phyloP scores from a whole-genome alignment of 495 filamentous ascomycete genomes.

The Pseudevernia furfuracea region DNA sequence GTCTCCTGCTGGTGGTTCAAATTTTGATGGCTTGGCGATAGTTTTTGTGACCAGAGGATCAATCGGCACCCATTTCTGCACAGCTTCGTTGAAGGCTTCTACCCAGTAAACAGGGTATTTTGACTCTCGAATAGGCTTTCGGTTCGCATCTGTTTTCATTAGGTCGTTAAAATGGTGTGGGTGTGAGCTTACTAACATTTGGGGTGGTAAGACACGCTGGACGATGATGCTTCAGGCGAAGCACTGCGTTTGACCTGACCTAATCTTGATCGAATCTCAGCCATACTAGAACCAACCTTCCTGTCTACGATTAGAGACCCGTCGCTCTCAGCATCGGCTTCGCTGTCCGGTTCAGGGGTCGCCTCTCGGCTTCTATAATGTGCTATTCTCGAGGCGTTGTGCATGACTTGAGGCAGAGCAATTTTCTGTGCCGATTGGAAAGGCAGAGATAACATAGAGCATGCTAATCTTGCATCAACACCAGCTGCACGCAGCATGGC shows the following conservation, averaged over 20 bases:
- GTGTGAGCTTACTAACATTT: slow-evolving; percentile 25
- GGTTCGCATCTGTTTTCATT: slow-evolving; percentile 5
- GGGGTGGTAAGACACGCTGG: slow-evolving; percentile 12
- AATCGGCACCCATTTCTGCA: slow-evolving; percentile 84
- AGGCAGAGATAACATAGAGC: slow-evolving; percentile 78
- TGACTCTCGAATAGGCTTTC: slow-evolving; percentile 47
- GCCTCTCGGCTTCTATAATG: neutral
- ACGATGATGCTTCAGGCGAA: neutral
- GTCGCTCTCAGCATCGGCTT: slow-evolving; percentile 7
- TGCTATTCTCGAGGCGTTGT: neutral
- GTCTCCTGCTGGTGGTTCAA: slow-evolving; percentile 77
- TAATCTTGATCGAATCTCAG: neutral
- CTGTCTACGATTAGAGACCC: neutral
- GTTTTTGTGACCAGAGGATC: slow-evolving; percentile 78
- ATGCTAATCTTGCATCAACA: slow-evolving; percentile 80
- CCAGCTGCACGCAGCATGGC: slow-evolving; percentile 69
- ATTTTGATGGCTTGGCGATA: slow-evolving; percentile 60
- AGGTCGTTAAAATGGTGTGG: neutral
- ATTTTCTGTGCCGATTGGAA: slow-evolving; percentile 56
- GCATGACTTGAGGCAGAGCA: slow-evolving; percentile 27
- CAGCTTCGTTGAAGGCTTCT: slow-evolving; percentile 73
- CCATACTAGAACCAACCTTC: neutral
- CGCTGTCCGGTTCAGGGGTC: slow-evolving; percentile 20
- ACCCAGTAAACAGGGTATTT: slow-evolving; percentile 85
- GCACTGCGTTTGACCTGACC: neutral